These are phyloP conservation scores for Groenewaldozyma salmanticensis DNA, from an alignment of 805 yeast genomes.

Conservation along the genomic window DNA sequence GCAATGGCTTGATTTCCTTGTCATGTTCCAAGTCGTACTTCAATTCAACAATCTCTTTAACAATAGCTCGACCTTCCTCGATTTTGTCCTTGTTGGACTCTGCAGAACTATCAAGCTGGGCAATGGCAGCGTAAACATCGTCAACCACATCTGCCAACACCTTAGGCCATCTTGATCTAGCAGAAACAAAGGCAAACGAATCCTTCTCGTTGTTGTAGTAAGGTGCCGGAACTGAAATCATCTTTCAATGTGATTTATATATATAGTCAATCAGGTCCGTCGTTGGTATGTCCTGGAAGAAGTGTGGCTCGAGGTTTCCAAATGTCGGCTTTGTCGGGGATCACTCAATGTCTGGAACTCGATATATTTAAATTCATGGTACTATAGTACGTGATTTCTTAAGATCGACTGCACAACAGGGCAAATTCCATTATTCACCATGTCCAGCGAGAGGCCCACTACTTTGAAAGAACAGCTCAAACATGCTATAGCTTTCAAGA, in stretches of 20 bases:
- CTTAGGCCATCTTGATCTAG: constrained; percentile 77
- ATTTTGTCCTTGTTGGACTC: constrained; percentile 17
- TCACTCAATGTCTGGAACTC: too few relatives aligned
- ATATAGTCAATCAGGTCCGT: too few relatives aligned
- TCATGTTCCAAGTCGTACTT: constrained; percentile 30
- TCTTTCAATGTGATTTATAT: too few relatives aligned
- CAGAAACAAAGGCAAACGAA: constrained; percentile 79
- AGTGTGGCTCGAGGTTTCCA: too few relatives aligned
- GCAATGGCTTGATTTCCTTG: constrained; percentile 35
- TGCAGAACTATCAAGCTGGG: constrained; percentile 13
- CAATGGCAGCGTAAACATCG: constrained; percentile 41
- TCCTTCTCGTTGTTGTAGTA: constrained; percentile 58
- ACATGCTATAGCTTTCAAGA: constrained; percentile 4
- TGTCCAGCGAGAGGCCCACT: not conserved
- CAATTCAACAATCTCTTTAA: constrained; percentile 33
- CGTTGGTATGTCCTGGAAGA: too few relatives aligned
- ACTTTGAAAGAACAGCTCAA: constrained; percentile 9
- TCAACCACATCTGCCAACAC: constrained; percentile 59
- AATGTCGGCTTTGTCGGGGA: too few relatives aligned
- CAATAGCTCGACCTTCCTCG: constrained; percentile 41
- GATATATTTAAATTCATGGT: too few relatives aligned
- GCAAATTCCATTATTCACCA: too few relatives aligned
- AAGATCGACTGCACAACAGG: too few relatives aligned
- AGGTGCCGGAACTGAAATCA: constrained; percentile 8
- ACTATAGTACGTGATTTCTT: too few relatives aligned